Evolutionary conservation across 2,329 filamentous ascomycete species (phyloP).

Genomic region (Calonectria pseudoreteaudii): DNA sequence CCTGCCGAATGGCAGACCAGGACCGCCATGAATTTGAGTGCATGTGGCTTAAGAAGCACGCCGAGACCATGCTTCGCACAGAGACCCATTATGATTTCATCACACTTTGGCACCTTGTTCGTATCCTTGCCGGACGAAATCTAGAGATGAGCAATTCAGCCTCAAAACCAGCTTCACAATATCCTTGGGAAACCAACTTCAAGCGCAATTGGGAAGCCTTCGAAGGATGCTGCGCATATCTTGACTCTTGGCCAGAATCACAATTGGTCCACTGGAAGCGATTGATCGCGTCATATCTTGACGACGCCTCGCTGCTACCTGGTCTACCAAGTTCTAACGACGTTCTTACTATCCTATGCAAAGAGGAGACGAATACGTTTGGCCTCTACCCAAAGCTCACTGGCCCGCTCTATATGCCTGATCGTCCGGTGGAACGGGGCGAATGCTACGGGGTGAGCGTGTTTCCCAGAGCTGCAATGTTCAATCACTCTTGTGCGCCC

Average conservation of each 20-base stretch:
- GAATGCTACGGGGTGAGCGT: slow-evolving; percentile 41
- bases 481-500: slow-evolving; percentile 46
- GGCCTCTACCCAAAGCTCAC: slow-evolving; percentile 41
- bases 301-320: slow-evolving; percentile 30
- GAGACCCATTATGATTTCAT: slow-evolving; percentile 43
- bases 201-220: slow-evolving; percentile 41
- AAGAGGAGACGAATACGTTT: slow-evolving; percentile 47
- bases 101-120: slow-evolving; percentile 45
- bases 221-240: slow-evolving; percentile 42
- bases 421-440: slow-evolving; percentile 30
- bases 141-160: slow-evolving; percentile 27
- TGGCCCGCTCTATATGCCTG: slow-evolving; percentile 31
- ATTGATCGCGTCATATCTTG: slow-evolving; percentile 39
- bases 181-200: slow-evolving; percentile 33
- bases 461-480: slow-evolving; percentile 44
- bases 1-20: slow-evolving; percentile 35
- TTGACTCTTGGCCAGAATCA: slow-evolving; percentile 43
- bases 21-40: slow-evolving; percentile 43
- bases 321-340: slow-evolving; percentile 30
- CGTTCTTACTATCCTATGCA: slow-evolving; percentile 41
- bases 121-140: slow-evolving; percentile 41
- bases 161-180: not conserved
- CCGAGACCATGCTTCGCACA: slow-evolving; percentile 24
- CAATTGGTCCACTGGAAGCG: slow-evolving; percentile 42
- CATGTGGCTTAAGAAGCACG: slow-evolving; percentile 38